Conservation (phyloP, 345 rosid species). For the Linum tenue region DNA sequence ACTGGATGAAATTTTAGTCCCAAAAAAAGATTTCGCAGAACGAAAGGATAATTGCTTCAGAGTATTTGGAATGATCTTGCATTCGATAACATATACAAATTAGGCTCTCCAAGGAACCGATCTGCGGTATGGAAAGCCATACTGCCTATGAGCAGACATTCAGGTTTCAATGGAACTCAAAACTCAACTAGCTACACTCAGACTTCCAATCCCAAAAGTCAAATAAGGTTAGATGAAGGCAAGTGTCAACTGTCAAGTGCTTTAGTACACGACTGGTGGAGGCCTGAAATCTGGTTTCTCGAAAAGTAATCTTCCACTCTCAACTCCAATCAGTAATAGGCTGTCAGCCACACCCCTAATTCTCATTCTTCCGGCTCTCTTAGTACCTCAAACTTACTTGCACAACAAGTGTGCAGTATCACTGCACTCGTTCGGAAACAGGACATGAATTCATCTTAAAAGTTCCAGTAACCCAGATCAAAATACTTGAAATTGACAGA, state of each 20-base stretch:
- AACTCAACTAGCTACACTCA: neutral
- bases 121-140: no score
- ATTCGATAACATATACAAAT: neutral
- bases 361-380: neutral
- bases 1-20: neutral
- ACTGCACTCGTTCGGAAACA: neutral
- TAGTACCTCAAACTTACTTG: neutral
- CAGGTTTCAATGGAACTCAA: neutral
- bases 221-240: no score
- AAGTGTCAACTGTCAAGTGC: no score
- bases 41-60: neutral
- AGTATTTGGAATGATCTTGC: neutral
- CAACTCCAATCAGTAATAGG: neutral
- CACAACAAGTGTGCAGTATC: neutral
- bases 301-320: neutral
- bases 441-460: no score
- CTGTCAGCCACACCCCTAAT: neutral
- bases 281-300: no score
- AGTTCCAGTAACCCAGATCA: neutral
- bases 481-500: no score
- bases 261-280: no score
- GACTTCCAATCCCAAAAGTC: no score
- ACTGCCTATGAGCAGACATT: no score
- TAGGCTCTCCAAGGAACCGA: neutral
- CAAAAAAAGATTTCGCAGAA: neutral